Evolutionary conservation across 2,329 filamentous ascomycete species (phyloP), one percentile per base, ranked within the genome.

Genomic region (Claviceps sp.): DNA sequence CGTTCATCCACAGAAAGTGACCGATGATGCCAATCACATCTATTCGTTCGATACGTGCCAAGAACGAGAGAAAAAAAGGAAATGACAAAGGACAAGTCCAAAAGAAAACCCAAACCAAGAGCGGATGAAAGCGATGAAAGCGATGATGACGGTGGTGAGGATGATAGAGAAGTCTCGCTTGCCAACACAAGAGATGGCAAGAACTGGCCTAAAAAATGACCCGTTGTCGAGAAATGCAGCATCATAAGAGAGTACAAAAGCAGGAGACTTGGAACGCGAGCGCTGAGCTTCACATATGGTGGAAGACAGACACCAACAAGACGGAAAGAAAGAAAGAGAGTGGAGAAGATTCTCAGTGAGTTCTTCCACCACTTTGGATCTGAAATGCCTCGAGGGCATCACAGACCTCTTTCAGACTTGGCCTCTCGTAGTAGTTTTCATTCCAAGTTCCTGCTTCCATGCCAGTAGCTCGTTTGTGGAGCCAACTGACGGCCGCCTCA

Each of bases 401-500:
- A 34, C 61, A 56, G 38, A 78, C 72, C 54, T 78, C 68, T 41
- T 60, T 63, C 46, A 79, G 58, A 8, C 57, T 72, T 1, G 76
- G 76, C 6, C 77, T 66, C 30, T 67, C 61, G 56, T 72, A 79
- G 55, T 71, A 71, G 55, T 79, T 79, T 47, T 70, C 70, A 20
- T 71, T 66, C 75, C 75, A 78, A 45, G 62, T 59, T 2, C 74
- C 74, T 5, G 54, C 58, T 54, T 65, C 66, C 56, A 67, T 63
- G 16, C 64, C 65, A 37, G 65, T 62, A 2, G 67, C 61, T 52
- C 77, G 68, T 50, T 65, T 58, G 24, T 62, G 58, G 43, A 79
- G 60, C 61, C 75, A 79, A 7, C 63, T 59, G 60, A 76, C 73
- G 0, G 77, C 73, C 37, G 63, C 68, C 26, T 66, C 61, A 47